Evolutionary conservation across 345 rosid species (phyloP).

Genomic region (Dovyalis caffra): DNA sequence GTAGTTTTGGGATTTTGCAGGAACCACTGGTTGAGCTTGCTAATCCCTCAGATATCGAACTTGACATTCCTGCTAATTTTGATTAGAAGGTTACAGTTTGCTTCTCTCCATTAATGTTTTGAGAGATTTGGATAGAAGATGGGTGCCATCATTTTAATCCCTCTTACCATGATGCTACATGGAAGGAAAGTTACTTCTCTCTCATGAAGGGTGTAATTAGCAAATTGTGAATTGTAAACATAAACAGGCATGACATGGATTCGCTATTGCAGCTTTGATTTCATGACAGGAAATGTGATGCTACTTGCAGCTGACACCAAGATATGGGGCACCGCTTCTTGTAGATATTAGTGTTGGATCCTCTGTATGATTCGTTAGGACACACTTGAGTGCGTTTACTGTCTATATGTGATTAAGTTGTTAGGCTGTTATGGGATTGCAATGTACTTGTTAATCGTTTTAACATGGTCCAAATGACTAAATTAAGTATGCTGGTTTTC

Average conservation of each 20-base stretch:
- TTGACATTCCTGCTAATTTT: slow-evolving; percentile 52
- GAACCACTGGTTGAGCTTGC: slow-evolving; percentile 58
- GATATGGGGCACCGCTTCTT: slow-evolving; percentile 9
- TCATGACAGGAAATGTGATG: slow-evolving; percentile 9
- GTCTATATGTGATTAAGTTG: background rate
- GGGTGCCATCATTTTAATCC: background rate
- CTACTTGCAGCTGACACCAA: slow-evolving; percentile 31
- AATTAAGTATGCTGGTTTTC: background rate
- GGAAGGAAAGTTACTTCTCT: slow-evolving; percentile 15
- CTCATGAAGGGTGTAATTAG: slow-evolving; percentile 14
- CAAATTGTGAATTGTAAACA: slow-evolving; percentile 27
- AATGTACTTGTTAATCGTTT: background rate
- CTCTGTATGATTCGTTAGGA: background rate
- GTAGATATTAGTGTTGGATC: slow-evolving; percentile 3
- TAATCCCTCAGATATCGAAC: slow-evolving; percentile 62
- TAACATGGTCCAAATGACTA: background rate
- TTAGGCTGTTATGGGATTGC: background rate
- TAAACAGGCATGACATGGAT: slow-evolving; percentile 21
- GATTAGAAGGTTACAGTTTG: slow-evolving; percentile 38
- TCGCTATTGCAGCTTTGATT: slow-evolving; percentile 1
- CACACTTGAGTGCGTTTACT: background rate
- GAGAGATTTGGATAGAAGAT: slow-evolving; percentile 8
- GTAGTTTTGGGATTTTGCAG: slow-evolving; percentile 39
- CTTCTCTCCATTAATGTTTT: slow-evolving; percentile 1
- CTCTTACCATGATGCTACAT: slow-evolving; percentile 6